Evolutionary conservation across 768 basidiomycete species (phyloP).

Genomic region (Leccinum arenicola): DNA sequence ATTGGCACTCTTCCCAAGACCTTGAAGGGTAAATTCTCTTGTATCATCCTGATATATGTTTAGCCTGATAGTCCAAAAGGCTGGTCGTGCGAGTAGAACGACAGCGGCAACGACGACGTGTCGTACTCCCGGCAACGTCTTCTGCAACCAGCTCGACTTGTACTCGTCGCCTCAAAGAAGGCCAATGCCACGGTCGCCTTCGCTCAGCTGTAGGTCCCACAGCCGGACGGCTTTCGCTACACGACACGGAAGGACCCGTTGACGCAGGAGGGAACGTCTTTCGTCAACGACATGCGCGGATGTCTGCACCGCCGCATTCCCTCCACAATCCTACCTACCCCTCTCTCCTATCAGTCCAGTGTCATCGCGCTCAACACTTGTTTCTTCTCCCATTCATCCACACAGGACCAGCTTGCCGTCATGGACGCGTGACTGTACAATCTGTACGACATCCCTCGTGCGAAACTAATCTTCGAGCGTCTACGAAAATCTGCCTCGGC

Average conservation of each 20-base stretch:
- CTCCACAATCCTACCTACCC: slow-evolving; percentile 64
- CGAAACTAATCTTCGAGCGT: slow-evolving; percentile 66
- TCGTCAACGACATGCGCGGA: slow-evolving; percentile 40
- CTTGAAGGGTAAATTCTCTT: too few species aligned
- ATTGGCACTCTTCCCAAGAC: slow-evolving; percentile 29
- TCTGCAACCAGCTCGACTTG: slow-evolving; percentile 62
- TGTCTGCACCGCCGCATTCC: slow-evolving; percentile 49
- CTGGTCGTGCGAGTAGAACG: slow-evolving; percentile 17
- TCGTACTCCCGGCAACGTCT: slow-evolving; percentile 64
- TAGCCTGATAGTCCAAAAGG: too few species aligned
- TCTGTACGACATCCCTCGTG: slow-evolving; percentile 53
- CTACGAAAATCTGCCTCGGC: slow-evolving; percentile 46
- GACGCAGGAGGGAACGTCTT: slow-evolving; percentile 11
- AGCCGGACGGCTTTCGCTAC: slow-evolving; percentile 39
- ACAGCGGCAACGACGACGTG: slow-evolving; percentile 28
- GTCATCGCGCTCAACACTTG: slow-evolving; percentile 40
- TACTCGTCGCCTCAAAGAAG: slow-evolving; percentile 66
- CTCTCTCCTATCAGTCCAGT: slow-evolving; percentile 49
- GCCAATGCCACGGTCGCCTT: slow-evolving; percentile 50
- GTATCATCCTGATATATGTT: too few species aligned
- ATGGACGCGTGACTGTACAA: slow-evolving; percentile 80
- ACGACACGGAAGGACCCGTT: slow-evolving; percentile 24
- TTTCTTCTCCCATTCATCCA: slow-evolving; percentile 62
- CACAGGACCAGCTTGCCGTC: slow-evolving; percentile 67
- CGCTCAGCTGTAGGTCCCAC: slow-evolving; percentile 35